Percentiles rank a stretch among this genome's conserved stretches.
These are phyloP conservation scores for Solidago caesia DNA, from an alignment of 129 eudicot genomes.

Conservation along the genomic window DNA sequence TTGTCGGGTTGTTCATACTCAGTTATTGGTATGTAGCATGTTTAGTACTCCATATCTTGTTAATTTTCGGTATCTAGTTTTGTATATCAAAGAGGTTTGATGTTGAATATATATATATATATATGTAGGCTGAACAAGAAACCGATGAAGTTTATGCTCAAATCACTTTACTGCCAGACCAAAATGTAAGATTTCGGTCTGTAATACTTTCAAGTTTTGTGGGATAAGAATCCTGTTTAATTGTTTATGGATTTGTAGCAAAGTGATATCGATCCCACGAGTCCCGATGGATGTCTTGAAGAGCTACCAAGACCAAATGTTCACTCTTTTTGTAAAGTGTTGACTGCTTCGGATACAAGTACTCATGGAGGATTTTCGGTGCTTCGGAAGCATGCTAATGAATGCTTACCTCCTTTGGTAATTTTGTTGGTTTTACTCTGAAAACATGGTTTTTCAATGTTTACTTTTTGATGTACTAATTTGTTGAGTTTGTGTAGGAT, in stretches of 20 bases:
- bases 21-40: slow-evolving; percentile 51
- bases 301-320: slow-evolving; percentile 70
- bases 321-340: slow-evolving; percentile 80
- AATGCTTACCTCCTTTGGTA: slow-evolving; percentile 96
- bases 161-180: slow-evolving; percentile 71
- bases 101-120: not conserved
- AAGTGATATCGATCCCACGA: slow-evolving; percentile 53
- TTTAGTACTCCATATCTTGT: not conserved
- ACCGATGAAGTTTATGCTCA: slow-evolving; percentile 96
- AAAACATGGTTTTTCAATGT: not conserved
- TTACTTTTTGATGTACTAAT: not conserved
- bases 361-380: slow-evolving; percentile 98
- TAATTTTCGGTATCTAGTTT: not conserved
- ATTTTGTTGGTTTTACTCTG: not conserved
- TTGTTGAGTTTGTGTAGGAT: slow-evolving; percentile 48
- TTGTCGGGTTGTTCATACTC: slow-evolving; percentile 69
- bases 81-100: not conserved
- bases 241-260: slow-evolving; percentile 43
- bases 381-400: slow-evolving; percentile 85
- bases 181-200: slow-evolving; percentile 54
- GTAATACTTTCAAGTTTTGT: not conserved
- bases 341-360: slow-evolving; percentile 97
- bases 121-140: slow-evolving; percentile 82
- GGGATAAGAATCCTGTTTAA: not conserved
- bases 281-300: slow-evolving; percentile 46